Percentiles rank a stretch among this genome's conserved stretches.
phyloP scores from a whole-genome alignment of 1,139 yeast species.

The Lodderomyces jiufengensis region DNA sequence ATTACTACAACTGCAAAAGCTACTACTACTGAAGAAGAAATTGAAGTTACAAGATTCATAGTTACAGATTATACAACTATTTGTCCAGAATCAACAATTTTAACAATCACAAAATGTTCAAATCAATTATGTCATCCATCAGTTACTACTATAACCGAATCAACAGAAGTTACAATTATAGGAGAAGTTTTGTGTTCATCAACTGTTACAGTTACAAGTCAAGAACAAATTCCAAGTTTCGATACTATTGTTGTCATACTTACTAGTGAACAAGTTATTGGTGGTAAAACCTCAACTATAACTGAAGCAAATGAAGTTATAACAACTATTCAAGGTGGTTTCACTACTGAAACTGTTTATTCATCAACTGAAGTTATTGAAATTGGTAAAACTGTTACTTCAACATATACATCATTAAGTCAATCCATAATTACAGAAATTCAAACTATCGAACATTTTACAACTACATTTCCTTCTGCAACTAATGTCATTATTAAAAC shows the following conservation, averaged over 20 bases:
- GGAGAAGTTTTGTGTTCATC: slow-evolving; percentile 5
- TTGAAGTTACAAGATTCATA: background rate
- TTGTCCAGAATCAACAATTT: slow-evolving; percentile 11
- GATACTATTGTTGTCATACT: too few relatives aligned
- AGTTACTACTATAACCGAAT: slow-evolving; percentile 4
- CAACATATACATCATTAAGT: too few relatives aligned
- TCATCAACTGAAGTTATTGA: too few relatives aligned
- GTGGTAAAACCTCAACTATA: too few relatives aligned
- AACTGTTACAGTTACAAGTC: slow-evolving; percentile 6
- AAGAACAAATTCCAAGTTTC: background rate
- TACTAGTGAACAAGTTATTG: too few relatives aligned
- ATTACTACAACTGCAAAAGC: slow-evolving; percentile 14
- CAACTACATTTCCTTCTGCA: slow-evolving; percentile 9
- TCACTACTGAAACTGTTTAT: too few relatives aligned
- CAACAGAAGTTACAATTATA: background rate
- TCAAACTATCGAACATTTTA: slow-evolving; percentile 8
- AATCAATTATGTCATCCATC: slow-evolving; percentile 8
- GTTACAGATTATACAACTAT: slow-evolving; percentile 12
- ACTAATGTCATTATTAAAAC: slow-evolving; percentile 4
- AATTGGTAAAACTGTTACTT: too few relatives aligned
- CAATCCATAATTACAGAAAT: too few relatives aligned
- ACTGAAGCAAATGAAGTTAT: too few relatives aligned
- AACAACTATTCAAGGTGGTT: too few relatives aligned
- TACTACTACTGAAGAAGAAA: slow-evolving; percentile 11
- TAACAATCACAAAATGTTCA: slow-evolving; percentile 8